Conservation (phyloP, 106 monocot species). For the Xerophyta viscosa region DNA sequence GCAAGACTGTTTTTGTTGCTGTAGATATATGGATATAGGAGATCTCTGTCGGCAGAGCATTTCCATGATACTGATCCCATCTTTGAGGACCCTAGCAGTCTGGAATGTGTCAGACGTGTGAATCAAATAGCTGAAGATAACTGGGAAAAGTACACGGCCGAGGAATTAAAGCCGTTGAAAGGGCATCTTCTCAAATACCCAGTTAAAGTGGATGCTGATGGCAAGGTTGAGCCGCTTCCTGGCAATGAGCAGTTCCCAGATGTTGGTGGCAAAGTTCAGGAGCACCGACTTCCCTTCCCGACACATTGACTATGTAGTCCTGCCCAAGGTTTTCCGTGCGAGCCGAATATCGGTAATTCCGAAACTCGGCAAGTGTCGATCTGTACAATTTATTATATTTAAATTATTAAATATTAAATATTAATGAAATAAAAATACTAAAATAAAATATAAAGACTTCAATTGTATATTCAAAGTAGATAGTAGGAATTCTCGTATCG, state of each 20-base stretch:
- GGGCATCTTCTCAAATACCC: slow-evolving; percentile 76
- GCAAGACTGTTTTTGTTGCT: not conserved
- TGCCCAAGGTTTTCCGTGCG: too few relatives aligned
- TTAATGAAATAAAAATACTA: too few relatives aligned
- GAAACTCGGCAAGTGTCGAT: too few relatives aligned
- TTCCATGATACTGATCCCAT: slow-evolving; percentile 20
- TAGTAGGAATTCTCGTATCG: too few relatives aligned
- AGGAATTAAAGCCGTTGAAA: slow-evolving; percentile 23
- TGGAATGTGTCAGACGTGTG: slow-evolving; percentile 46
- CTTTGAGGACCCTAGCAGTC: slow-evolving; percentile 30
- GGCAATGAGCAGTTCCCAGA: slow-evolving; percentile 51
- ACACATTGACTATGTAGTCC: slow-evolving; percentile 49
- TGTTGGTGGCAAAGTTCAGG: slow-evolving; percentile 67
- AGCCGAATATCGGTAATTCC: too few relatives aligned
- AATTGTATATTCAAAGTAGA: too few relatives aligned
- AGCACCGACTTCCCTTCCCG: slow-evolving; percentile 47
- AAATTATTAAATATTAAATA: too few relatives aligned
- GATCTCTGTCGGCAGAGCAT: slow-evolving; percentile 79
- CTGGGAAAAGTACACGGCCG: slow-evolving; percentile 33
- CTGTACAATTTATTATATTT: too few relatives aligned
- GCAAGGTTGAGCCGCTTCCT: slow-evolving; percentile 37
- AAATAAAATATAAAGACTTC: too few relatives aligned
- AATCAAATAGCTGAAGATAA: slow-evolving; percentile 51
- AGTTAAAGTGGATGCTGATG: slow-evolving; percentile 45
- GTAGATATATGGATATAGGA: slow-evolving; percentile 68